Base-by-base conservation (phyloP, 805 yeast genomes). In the Candida chilensis region DNA sequence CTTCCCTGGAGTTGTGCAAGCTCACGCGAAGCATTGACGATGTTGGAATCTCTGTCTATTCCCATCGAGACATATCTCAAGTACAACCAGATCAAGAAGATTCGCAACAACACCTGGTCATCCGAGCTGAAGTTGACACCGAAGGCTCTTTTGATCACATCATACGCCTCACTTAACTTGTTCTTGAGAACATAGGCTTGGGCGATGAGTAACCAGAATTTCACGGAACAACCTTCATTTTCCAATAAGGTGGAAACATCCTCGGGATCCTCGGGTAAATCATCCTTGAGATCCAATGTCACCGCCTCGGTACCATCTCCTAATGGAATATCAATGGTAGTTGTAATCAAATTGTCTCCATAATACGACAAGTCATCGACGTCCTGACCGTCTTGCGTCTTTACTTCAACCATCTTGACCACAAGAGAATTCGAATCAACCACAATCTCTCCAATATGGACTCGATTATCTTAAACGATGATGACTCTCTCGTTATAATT, bases 171-270 rank as follows among this genome's bases (percentile, higher is more conserved):
- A 3, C 61, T 63, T 10, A 70, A 42, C 44, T 69, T 69, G 3
- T 70, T 73, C 28, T 68, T 70, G 31, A 75, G 65, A 24, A 82
- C 77, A 50, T 87, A 92, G 0, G 92, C 94, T 35, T 77, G 60
- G 3, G 94, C 88, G 37, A 88, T 76, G 15, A 80, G 69, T 13
- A 85, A 56, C 98, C 98, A 92, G 56, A 76, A 84, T 47, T 78
- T 77, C 32, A 70, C 64, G 15, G 71, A 75, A 29, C 90, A 78
- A 33, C 71, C 73, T 57, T 92, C 97, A 40, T 82, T 84, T 37
- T 82, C 80, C 38, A 92, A 61, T 37, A 90, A 69, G 17, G 74
- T 71, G 39, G 82, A 75, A 38, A 92, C 65, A 47, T 92, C 97
- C 27, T 74, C 67, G 4, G 95, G 84, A 50, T 90, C 95, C 15